Evolutionary conservation across 1,284 basidiomycete genomes (phyloP), one percentile per base, ranked within the genome.

Genomic region (Papiliotrema nemorosa): DNA sequence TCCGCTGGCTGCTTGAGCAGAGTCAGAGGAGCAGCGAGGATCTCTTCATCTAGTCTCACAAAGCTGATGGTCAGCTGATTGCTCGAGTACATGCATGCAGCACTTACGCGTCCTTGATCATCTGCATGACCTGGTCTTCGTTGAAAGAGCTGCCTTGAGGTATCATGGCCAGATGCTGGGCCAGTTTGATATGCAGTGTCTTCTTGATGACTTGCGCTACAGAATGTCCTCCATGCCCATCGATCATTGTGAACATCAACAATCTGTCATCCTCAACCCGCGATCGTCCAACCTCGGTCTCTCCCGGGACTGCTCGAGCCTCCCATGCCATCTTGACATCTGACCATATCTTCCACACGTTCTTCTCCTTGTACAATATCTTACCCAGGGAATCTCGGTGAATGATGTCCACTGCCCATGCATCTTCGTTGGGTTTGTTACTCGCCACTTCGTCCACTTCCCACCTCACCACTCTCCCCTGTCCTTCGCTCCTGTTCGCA

Each of bases 211-310:
- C 79, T 49, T 84, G 81, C 3, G 88, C 90, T 1, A 96, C 98
- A 51, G 66, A 80, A 21, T 14, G 6, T 1, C 91, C 94, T 1
- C 83, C 80, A 69, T 98, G 96, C 1, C 96, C 96, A 67, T 98
- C 96, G 82, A 94, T 86, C 26, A 96, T 84, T 1, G 88, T 79
- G 62, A 90, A 90, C 72, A 94, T 87, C 44, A 90, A 77, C 58
- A 87, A 80, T 66, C 89, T 87, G 7, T 86, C 86, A 7, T 81
- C 79, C 5, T 52, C 55, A 26, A 55, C 53, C 0, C 78, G n/a
- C n/a, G n/a, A n/a, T n/a, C n/a, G n/a, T n/a, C n/a, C n/a, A n/a
- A n/a, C n/a, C n/a, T n/a, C n/a, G n/a, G n/a, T n/a, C n/a, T n/a
- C n/a, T 9, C 31, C 31, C 31, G 31, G 31, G 10, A 16, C 31